Percentiles rank a stretch among this genome's conserved stretches.
phyloP scores from a whole-genome alignment of 106 monocot genomes.

The Apostasia ramifera region DNA sequence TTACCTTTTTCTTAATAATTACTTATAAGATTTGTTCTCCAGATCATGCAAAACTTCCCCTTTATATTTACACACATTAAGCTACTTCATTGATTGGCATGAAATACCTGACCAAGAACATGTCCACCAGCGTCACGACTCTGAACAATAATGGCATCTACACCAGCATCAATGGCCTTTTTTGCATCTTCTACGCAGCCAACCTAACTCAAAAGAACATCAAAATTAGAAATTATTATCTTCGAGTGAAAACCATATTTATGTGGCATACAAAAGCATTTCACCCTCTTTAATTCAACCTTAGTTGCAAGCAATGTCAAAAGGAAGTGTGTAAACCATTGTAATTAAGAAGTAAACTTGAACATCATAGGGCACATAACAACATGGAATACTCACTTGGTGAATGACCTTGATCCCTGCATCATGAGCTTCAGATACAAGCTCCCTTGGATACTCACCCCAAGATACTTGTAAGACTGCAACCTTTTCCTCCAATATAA shows the following conservation, averaged over 20 bases:
- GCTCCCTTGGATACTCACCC: constrained; percentile 65
- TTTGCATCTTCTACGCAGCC: constrained; percentile 58
- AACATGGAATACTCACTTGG: constrained; percentile 41
- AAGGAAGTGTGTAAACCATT: too few species aligned
- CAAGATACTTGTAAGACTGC: constrained; percentile 61
- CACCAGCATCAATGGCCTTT: constrained; percentile 64
- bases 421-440: constrained; percentile 58
- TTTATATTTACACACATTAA: too few species aligned
- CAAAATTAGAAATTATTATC: neutral
- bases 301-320: too few species aligned
- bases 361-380: too few species aligned
- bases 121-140: constrained; percentile 80
- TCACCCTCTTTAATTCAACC: too few species aligned
- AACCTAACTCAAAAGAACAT: constrained; percentile 29
- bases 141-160: constrained; percentile 82
- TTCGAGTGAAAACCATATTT: too few species aligned
- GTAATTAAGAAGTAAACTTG: too few species aligned
- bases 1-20: too few species aligned
- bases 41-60: too few species aligned
- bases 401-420: constrained; percentile 74
- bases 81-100: neutral
- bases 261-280: too few species aligned
- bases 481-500: constrained; percentile 65
- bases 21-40: too few species aligned
- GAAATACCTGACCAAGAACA: constrained; percentile 55